phyloP scores from a whole-genome alignment of 805 yeast genomes.

The Wickerhamiella sorbophila region DNA sequence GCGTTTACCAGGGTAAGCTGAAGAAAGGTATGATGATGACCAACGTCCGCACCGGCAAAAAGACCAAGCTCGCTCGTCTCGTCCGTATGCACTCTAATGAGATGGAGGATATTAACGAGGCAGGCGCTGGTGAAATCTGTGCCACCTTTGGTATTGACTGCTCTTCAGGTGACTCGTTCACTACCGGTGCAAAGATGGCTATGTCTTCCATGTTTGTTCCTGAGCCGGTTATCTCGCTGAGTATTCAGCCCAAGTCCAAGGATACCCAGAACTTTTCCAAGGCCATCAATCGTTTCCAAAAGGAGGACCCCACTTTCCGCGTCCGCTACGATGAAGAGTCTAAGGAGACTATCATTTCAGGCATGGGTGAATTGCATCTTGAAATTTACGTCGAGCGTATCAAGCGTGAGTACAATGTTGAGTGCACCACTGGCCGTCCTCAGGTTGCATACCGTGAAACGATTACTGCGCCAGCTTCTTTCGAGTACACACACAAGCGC shows the following conservation, averaged over 20 bases:
- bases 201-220: conserved; percentile 99
- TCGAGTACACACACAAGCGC: conserved; percentile 92
- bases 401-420: conserved; percentile 93
- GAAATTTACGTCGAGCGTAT: conserved; percentile 97
- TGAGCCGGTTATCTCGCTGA: conserved; percentile 91
- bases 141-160: conserved; percentile 99
- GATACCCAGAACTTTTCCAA: conserved; percentile 86
- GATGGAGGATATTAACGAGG: conserved; percentile 94
- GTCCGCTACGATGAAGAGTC: conserved; percentile 82
- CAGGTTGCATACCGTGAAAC: conserved; percentile 98
- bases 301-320: conserved; percentile 97
- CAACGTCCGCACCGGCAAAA: conserved; percentile 85
- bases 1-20: conserved; percentile 93
- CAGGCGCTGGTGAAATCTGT: conserved; percentile 96
- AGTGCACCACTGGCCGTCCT: conserved; percentile 91
- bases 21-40: conserved; percentile 81
- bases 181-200: conserved; percentile 71
- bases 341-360: conserved; percentile 87
- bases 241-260: conserved; percentile 75
- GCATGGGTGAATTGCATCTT: conserved; percentile 96
- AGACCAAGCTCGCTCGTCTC: conserved; percentile 79
- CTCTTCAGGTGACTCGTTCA: conserved; percentile 95
- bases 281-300: conserved; percentile 94
- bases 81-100: conserved; percentile 98
- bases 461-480: conserved; percentile 51